phyloP scores from a whole-genome alignment of 306 rosid species.

The Citrullus amarus region DNA sequence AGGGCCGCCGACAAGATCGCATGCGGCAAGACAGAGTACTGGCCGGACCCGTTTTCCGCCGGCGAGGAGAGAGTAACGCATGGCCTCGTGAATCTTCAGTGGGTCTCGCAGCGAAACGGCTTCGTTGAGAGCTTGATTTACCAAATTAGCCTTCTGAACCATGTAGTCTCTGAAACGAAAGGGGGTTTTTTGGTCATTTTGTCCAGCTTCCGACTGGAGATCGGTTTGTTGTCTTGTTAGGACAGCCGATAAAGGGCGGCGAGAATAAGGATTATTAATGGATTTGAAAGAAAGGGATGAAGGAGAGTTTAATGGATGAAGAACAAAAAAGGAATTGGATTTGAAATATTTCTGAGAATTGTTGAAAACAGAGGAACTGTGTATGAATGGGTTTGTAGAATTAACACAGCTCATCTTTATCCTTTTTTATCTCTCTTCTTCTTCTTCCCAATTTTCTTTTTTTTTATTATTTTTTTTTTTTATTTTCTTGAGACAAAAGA shows the following conservation, averaged over 20 bases:
- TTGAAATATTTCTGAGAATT: constrained; percentile 13
- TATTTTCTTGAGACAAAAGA: no score
- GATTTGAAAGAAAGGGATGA: constrained; percentile 5
- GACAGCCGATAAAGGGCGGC: constrained; percentile 11
- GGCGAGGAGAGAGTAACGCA: constrained; percentile 58
- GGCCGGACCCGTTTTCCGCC: constrained; percentile 58
- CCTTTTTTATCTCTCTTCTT: neutral
- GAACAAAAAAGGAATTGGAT: constrained; percentile 1
- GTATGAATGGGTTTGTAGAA: constrained; percentile 12
- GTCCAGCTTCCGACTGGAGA: neutral
- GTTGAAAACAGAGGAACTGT: constrained; percentile 14
- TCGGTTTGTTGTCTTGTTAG: constrained; percentile 13
- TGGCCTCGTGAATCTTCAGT: constrained; percentile 34
- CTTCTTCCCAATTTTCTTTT: neutral
- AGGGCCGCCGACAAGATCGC: constrained; percentile 36
- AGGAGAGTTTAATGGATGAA: neutral
- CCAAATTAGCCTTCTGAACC: constrained; percentile 21
- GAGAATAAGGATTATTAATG: neutral
- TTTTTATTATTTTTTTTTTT: no score
- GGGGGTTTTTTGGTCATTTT: constrained; percentile 1
- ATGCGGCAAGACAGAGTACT: constrained; percentile 43
- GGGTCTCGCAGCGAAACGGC: constrained; percentile 33
- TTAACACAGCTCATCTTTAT: constrained; percentile 23
- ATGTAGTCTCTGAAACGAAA: constrained; percentile 36
- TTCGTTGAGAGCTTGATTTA: constrained; percentile 32